Base-by-base conservation (phyloP, 2,329 filamentous ascomycete species). In the Calonectria hawksworthii region DNA sequence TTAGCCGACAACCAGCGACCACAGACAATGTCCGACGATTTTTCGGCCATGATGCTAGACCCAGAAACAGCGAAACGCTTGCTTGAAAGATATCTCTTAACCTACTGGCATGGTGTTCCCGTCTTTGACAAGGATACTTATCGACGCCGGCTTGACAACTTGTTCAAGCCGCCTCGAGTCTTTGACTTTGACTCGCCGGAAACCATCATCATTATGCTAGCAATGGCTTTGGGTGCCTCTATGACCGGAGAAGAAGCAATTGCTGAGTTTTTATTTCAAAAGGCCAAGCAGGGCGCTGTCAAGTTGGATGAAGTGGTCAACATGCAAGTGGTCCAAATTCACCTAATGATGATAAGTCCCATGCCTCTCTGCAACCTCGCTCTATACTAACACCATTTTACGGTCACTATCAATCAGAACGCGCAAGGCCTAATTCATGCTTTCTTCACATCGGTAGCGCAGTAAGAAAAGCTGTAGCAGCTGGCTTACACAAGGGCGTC, bases 241-340 rank as follows among this genome's bases (percentile, higher is more conserved):
- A 86, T 85, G 41, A 83, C 84, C 0, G 83, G 86, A 3, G 83
- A 87, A 67, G 83, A 84, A 67, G 78, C 82, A 1, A 86, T 86
- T 75, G 86, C 84, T 0, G 85, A 87, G 34, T 82, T 87, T 28
- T 71, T 88, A 32, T 86, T 86, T 28, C 84, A 87, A 34, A 86
- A 84, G n/a, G 86, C 86, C 4, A 88, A 86, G 75, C 82, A 83
- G 34, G 84, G 84, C 0, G 79, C 82, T 16, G 78, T 77, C 8
- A 80, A 82, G 8, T 81, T 86, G 61, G 86, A 88, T 59, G 86
- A 88, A 32, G 83, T 87, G 21, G 86, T 88, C 3, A 88, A 88
- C 54, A 76, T 87, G 18, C 85, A 88, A 67, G 84, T 84, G 1
- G 82, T 88, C 4, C 87, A 88, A 72, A 82, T 87, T 9, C 83